Conservation (phyloP, 495 filamentous ascomycete species). For the Corynascus novoguineensis region DNA sequence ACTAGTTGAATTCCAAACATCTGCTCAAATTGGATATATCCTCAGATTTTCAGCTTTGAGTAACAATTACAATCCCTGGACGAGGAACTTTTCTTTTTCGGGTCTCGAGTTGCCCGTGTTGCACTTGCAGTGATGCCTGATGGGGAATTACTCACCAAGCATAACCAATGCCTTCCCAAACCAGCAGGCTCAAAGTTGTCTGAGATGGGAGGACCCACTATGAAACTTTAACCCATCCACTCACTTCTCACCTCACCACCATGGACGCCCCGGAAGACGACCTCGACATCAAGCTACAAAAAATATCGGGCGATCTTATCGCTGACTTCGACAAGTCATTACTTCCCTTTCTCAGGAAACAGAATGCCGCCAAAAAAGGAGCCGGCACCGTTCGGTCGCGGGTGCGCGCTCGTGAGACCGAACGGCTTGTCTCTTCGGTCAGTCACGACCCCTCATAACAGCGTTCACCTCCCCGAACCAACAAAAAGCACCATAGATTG, state of each 20-base stretch:
- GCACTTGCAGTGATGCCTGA: slow-evolving; percentile 11
- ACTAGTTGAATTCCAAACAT: background rate
- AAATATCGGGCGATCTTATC: slow-evolving; percentile 61
- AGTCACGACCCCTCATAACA: slow-evolving; percentile 7
- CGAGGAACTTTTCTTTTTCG: too few relatives aligned
- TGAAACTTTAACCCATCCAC: slow-evolving; percentile 4
- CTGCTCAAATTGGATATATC: too few relatives aligned
- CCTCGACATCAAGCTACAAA: slow-evolving; percentile 67
- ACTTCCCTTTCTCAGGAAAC: slow-evolving; percentile 46
- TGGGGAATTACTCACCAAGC: background rate
- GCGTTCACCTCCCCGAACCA: background rate
- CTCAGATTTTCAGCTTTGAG: too few relatives aligned
- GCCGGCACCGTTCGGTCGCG: slow-evolving; percentile 31
- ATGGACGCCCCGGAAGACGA: slow-evolving; percentile 53
- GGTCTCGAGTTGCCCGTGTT: too few relatives aligned
- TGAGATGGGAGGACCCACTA: background rate
- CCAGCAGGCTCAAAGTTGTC: background rate
- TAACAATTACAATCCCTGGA: too few relatives aligned
- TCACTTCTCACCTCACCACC: background rate
- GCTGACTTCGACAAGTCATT: slow-evolving; percentile 56
- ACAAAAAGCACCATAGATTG: background rate
- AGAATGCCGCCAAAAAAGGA: slow-evolving; percentile 24
- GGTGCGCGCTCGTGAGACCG: slow-evolving; percentile 40
- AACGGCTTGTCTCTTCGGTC: slow-evolving; percentile 43
- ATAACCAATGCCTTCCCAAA: background rate